These are phyloP conservation scores for Vitis labrusca DNA, from an alignment of 164 flowering plant species.

Conservation along the genomic window DNA sequence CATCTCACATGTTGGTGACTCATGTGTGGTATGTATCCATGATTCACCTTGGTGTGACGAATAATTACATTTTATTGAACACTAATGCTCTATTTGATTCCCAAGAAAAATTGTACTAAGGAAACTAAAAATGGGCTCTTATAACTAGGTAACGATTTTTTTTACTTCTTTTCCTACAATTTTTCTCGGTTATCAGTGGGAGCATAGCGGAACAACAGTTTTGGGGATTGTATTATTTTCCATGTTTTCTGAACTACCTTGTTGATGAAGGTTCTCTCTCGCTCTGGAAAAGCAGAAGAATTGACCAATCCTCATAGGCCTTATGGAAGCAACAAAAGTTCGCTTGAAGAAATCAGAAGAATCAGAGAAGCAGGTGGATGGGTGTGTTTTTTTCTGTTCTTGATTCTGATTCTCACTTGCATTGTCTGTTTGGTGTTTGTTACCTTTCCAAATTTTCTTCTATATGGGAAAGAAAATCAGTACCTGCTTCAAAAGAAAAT, in stretches of 20 bases:
- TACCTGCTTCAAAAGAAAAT: no score
- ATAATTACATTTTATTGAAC: no score
- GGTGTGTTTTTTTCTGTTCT: slow-evolving; percentile 71
- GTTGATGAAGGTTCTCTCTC: slow-evolving; percentile 65
- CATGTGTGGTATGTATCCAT: slow-evolving; percentile 55
- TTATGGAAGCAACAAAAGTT: slow-evolving; percentile 72
- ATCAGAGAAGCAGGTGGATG: slow-evolving; percentile 99
- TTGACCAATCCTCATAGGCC: slow-evolving; percentile 88
- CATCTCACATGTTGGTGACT: slow-evolving; percentile 91
- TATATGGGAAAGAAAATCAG: no score
- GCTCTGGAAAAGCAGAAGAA: slow-evolving; percentile 78
- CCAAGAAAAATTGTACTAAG: no score
- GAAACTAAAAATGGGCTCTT: no score
- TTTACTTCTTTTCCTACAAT: neutral
- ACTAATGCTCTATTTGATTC: no score
- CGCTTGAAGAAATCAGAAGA: slow-evolving; percentile 83
- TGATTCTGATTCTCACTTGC: slow-evolving; percentile 13
- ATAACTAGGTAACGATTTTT: neutral
- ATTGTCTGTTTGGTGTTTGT: neutral
- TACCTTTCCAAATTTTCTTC: no score
- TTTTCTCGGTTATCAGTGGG: neutral
- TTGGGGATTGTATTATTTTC: no score
- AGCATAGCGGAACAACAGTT: no score
- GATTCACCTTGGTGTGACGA: neutral
- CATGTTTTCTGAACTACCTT: neutral